These are phyloP conservation scores for Ramularia endophylla DNA, from an alignment of 2,329 filamentous ascomycete genomes.

Conservation along the genomic window DNA sequence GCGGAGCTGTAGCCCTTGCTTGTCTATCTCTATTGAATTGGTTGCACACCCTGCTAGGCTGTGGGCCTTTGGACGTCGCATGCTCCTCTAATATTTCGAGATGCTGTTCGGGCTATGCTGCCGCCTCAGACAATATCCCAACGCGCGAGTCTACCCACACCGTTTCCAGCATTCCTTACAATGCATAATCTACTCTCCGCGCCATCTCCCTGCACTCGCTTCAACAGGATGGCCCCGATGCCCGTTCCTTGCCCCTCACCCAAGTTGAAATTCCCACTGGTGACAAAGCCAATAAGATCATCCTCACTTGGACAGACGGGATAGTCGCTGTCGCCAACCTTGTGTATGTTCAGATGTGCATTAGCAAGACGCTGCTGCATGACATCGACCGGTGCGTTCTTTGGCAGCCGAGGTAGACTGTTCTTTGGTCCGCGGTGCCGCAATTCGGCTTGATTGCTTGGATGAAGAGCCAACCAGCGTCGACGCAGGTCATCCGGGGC, in stretches of 20 bases:
- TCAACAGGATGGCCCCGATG: conserved; percentile 63
- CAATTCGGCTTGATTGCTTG: conserved; percentile 18
- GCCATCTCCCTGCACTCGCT: conserved; percentile 46
- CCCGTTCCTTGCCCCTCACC: conserved; percentile 68
- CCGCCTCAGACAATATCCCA: conserved; percentile 60
- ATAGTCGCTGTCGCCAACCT: conserved; percentile 38
- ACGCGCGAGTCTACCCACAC: conserved; percentile 67
- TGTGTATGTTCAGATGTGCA: conserved; percentile 40
- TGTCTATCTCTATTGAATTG: no score
- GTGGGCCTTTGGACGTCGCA: no score
- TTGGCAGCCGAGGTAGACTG: conserved; percentile 22
- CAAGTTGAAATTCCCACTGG: conserved; percentile 76
- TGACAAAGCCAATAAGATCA: conserved; percentile 86
- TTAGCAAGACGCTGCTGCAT: conserved; percentile 37
- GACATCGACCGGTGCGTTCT: conserved; percentile 39
- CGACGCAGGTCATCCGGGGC: conserved; percentile 47
- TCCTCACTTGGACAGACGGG: conserved; percentile 64
- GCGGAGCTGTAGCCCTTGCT: no score
- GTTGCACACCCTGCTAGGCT: no score
- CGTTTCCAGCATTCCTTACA: conserved; percentile 73
- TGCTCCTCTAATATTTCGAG: no score
- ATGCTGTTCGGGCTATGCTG: no score
- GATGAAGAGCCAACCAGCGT: conserved; percentile 64
- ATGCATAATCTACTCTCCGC: conserved; percentile 61
- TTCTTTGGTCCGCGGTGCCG: conserved; percentile 23